phyloP scores from a whole-genome alignment of 148 eudicot genomes.

The Cornus controversa region DNA sequence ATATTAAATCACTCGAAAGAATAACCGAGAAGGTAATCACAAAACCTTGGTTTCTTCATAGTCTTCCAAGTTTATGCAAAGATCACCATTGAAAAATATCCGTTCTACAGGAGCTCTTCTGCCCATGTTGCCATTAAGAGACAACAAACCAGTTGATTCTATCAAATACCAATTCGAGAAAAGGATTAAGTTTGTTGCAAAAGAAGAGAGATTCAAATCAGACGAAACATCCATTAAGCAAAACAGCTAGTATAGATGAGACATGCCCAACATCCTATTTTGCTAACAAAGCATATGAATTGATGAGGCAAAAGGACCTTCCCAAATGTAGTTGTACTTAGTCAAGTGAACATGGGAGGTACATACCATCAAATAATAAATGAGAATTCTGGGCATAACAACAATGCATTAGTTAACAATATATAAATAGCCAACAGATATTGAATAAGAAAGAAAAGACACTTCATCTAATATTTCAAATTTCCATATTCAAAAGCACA shows the following conservation, averaged over 20 bases:
- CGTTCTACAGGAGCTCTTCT: background rate
- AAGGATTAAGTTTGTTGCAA: background rate
- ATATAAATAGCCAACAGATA: no score
- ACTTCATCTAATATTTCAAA: no score
- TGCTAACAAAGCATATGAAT: background rate
- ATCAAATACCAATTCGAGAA: background rate
- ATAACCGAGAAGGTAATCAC: background rate
- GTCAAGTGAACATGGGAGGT: background rate
- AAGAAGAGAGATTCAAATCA: no score
- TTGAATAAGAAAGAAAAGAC: no score
- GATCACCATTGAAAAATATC: background rate
- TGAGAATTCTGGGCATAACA: background rate
- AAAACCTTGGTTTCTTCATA: conserved; percentile 9
- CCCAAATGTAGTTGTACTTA: background rate
- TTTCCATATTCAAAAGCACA: background rate
- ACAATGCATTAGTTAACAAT: no score
- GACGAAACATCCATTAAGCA: background rate
- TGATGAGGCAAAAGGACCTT: background rate
- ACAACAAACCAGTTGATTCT: background rate
- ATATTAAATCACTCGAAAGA: background rate
- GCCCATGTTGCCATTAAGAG: conserved; percentile 2
- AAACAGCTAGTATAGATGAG: background rate
- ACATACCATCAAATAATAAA: background rate
- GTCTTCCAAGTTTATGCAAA: conserved; percentile 8
- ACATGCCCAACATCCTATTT: background rate